A percentile compares a stretch with the other conserved stretches of the same genome.
These are phyloP conservation scores for Debaryomyces robertsiae DNA, from an alignment of 1,139 yeast species.

Conservation along the genomic window DNA sequence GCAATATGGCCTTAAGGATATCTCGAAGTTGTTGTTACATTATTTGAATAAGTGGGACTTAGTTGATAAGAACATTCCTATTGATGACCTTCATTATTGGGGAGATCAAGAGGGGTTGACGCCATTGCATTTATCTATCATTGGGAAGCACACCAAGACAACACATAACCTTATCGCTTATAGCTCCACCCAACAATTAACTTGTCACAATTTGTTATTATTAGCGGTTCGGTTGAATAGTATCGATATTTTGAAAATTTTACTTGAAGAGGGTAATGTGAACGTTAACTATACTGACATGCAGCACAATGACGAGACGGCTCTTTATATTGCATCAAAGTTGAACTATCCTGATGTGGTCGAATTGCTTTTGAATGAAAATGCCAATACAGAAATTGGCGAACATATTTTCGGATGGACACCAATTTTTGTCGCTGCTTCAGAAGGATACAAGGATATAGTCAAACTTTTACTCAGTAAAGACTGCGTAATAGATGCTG, in stretches of 20 bases:
- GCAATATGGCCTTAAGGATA: constrained; percentile 76
- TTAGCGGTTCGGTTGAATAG: constrained; percentile 75
- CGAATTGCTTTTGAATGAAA: constrained; percentile 51
- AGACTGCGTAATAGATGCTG: constrained; percentile 56
- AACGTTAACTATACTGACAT: constrained; percentile 65
- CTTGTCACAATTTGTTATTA: constrained; percentile 56
- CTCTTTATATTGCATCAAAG: constrained; percentile 78
- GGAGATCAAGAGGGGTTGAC: constrained; percentile 82
- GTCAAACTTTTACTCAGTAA: constrained; percentile 55
- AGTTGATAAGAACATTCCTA: constrained; percentile 44
- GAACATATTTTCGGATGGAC: constrained; percentile 93
- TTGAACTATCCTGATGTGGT: constrained; percentile 59
- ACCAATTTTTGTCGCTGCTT: constrained; percentile 87
- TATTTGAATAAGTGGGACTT: constrained; percentile 37
- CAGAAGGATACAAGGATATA: constrained; percentile 71
- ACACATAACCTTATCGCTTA: constrained; percentile 58
- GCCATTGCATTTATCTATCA: constrained; percentile 81
- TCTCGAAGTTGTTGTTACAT: constrained; percentile 58
- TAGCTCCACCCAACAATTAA: constrained; percentile 36
- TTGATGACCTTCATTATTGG: constrained; percentile 68
- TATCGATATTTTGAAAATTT: constrained; percentile 53
- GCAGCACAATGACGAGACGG: constrained; percentile 71
- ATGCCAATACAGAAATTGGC: constrained; percentile 74
- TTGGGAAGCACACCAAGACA: constrained; percentile 83
- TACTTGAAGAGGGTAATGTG: constrained; percentile 60